phyloP scores from a whole-genome alignment of 768 basidiomycete species.

The Leccinellum rugosiceps region DNA sequence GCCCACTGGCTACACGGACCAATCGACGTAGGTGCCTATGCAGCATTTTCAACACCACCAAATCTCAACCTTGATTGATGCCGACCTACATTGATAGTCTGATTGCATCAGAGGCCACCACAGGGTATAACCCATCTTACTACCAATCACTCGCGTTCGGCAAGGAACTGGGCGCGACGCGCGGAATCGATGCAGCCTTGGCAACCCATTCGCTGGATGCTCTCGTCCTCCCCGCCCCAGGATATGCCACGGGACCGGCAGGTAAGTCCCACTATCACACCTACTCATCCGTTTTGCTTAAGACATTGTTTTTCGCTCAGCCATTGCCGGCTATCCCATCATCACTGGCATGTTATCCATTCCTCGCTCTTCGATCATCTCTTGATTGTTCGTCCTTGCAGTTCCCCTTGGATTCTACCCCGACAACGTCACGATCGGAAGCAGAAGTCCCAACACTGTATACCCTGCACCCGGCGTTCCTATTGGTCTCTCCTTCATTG shows the following conservation, averaged over 20 bases:
- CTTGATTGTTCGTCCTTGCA: not conserved
- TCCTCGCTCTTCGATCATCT: not conserved
- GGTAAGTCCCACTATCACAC: constrained; percentile 1
- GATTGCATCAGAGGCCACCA: constrained; percentile 25
- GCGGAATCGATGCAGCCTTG: constrained; percentile 56
- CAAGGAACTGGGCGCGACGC: constrained; percentile 44
- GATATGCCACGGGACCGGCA: constrained; percentile 18
- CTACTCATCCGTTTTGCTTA: not conserved
- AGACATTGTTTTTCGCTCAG: constrained; percentile 2
- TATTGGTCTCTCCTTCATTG: constrained; percentile 41
- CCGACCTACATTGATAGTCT: constrained; percentile 8
- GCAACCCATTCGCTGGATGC: constrained; percentile 46
- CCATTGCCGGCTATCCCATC: constrained; percentile 36
- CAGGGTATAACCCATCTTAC: constrained; percentile 32
- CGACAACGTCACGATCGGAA: constrained; percentile 27
- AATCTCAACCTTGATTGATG: no score
- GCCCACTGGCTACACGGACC: constrained; percentile 32
- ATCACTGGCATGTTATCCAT: constrained; percentile 24
- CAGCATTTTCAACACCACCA: not conserved
- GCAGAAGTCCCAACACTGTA: constrained; percentile 34
- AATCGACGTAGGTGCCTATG: constrained; percentile 34
- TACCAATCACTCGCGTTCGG: constrained; percentile 45
- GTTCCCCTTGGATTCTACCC: constrained; percentile 42
- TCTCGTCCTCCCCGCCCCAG: constrained; percentile 42
- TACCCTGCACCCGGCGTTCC: constrained; percentile 39